Evolutionary conservation across 345 rosid species (phyloP).

Genomic region (Eucalyptus pauciflora): DNA sequence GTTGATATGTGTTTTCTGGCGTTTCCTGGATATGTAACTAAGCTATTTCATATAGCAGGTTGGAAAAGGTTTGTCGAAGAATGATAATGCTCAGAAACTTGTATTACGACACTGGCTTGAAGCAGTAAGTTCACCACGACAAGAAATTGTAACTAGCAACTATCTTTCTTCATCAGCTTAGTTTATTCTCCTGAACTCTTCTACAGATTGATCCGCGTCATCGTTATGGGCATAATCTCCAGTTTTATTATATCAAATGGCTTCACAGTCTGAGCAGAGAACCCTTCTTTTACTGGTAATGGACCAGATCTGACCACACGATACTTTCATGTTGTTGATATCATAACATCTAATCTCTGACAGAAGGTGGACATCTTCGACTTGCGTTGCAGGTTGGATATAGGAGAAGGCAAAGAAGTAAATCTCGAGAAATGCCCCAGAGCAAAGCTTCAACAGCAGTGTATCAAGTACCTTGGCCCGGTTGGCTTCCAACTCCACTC

Average conservation of each 20-base stretch:
- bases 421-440: slow-evolving; percentile 76
- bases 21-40: background rate
- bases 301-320: background rate
- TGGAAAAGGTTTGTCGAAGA: slow-evolving; percentile 93
- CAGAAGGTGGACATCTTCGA: background rate
- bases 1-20: background rate
- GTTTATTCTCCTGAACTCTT: background rate
- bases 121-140: slow-evolving; percentile 49
- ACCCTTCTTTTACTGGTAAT: slow-evolving; percentile 97
- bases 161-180: background rate
- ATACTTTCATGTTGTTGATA: background rate
- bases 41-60: slow-evolving; percentile 1
- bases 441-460: slow-evolving; percentile 68
- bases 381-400: slow-evolving; percentile 64
- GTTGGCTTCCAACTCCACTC: slow-evolving; percentile 22
- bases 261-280: slow-evolving; percentile 73
- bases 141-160: background rate
- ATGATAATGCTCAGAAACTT: slow-evolving; percentile 75
- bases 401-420: slow-evolving; percentile 90
- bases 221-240: slow-evolving; percentile 92
- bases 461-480: slow-evolving; percentile 96
- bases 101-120: slow-evolving; percentile 95
- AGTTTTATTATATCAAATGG: slow-evolving; percentile 69
- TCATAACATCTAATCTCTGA: background rate
- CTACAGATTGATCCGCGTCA: slow-evolving; percentile 91